Conservation (phyloP, 2,329 filamentous ascomycete species). For the Claviceps spartinae region DNA sequence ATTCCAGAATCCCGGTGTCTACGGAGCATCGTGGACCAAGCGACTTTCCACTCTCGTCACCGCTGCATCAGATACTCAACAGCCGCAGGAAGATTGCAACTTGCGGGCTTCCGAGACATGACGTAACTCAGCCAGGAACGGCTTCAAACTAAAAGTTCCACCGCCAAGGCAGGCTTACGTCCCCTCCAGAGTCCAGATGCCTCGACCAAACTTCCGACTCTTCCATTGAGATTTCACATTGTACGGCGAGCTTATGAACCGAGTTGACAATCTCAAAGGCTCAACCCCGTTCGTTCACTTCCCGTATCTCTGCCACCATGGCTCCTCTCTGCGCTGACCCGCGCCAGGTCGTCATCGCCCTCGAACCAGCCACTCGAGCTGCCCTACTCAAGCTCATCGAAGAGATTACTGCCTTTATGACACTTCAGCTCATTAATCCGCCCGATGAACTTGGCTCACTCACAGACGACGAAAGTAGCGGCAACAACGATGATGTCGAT, state of each 20-base stretch:
- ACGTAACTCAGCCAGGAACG: not conserved
- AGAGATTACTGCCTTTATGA: conserved; percentile 42
- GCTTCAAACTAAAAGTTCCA: not conserved
- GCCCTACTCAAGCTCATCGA: conserved; percentile 36
- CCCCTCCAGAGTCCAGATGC: too few species aligned
- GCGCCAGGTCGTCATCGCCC: conserved; percentile 39
- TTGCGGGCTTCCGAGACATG: not conserved
- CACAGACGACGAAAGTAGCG: conserved; percentile 5
- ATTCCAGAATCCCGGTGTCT: not conserved
- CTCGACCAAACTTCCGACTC: not conserved
- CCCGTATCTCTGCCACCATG: conserved; percentile 22
- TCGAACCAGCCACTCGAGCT: conserved; percentile 37
- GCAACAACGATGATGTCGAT: not conserved
- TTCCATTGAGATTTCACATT: not conserved
- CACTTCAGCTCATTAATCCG: conserved; percentile 32
- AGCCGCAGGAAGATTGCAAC: not conserved
- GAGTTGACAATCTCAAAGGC: not conserved
- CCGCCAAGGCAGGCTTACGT: not conserved
- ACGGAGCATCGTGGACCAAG: not conserved
- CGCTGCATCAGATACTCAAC: not conserved
- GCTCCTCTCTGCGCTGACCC: conserved; percentile 41
- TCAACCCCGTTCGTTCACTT: not conserved
- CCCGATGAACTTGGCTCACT: conserved; percentile 19
- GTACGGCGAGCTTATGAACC: not conserved
- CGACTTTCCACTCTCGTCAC: not conserved